Evolutionary conservation across 208 protist genomes (phyloP).

Genomic region (Leishmania gerbilli): DNA sequence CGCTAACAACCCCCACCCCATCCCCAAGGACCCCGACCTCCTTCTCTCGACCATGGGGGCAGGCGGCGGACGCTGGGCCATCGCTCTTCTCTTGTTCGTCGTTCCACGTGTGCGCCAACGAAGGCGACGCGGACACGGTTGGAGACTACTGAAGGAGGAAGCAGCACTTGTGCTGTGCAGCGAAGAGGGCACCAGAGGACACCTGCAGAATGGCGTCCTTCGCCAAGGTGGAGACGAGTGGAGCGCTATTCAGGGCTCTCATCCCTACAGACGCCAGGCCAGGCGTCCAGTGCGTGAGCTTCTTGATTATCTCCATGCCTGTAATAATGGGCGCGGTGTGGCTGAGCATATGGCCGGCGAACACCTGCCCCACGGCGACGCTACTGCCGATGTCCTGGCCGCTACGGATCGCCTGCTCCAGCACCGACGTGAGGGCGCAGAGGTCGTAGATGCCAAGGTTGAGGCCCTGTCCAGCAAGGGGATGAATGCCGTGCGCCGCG

Average conservation of each 20-base stretch:
- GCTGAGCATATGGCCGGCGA: conserved; percentile 72
- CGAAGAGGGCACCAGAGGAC: conserved; percentile 75
- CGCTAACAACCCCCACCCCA: not conserved
- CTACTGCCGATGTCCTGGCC: conserved; percentile 85
- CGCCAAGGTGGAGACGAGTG: conserved; percentile 67
- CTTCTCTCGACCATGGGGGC: no score
- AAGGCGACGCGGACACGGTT: not conserved
- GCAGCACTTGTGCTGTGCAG: conserved; percentile 53
- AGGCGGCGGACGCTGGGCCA: no score
- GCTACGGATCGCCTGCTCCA: conserved; percentile 62
- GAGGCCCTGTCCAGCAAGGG: conserved; percentile 92
- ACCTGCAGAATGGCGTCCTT: conserved; percentile 83
- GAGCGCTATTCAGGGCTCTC: conserved; percentile 64
- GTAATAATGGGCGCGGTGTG: conserved; percentile 80
- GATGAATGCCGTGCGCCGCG: conserved; percentile 92
- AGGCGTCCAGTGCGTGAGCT: conserved; percentile 46
- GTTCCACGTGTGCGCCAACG: not conserved
- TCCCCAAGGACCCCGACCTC: not conserved
- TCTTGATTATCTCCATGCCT: conserved; percentile 80
- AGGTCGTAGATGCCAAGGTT: conserved; percentile 93
- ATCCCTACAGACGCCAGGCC: conserved; percentile 67
- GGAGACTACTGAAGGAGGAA: conserved; percentile 46
- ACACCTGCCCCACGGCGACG: conserved; percentile 69
- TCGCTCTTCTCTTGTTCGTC: not conserved
- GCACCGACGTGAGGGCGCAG: conserved; percentile 60